Conservation (phyloP, 768 basidiomycete genomes). For the Termitomyces sp. region DNA sequence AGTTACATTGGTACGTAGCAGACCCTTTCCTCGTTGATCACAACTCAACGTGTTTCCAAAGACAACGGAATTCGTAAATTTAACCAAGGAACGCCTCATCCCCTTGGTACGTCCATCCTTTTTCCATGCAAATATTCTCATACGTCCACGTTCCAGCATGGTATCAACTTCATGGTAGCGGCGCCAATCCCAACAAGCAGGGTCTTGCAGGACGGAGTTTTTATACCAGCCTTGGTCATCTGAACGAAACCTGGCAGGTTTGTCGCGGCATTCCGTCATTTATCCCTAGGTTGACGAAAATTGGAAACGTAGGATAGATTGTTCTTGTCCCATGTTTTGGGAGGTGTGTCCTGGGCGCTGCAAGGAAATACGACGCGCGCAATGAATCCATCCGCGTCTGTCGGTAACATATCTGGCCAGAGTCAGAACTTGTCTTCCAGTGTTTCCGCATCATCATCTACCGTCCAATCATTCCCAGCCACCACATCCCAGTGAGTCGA, state of each 20-base stretch:
- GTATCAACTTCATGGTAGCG: constrained; percentile 76
- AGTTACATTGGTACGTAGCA: constrained; percentile 47
- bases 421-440: constrained; percentile 8
- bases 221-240: constrained; percentile 79
- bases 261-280: constrained; percentile 8
- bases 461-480: background rate
- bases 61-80: constrained; percentile 46
- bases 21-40: background rate
- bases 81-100: constrained; percentile 72
- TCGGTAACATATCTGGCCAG: constrained; percentile 37
- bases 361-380: constrained; percentile 67
- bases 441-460: background rate
- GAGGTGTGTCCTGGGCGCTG: constrained; percentile 71
- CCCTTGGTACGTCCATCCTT: constrained; percentile 44
- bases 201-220: constrained; percentile 65
- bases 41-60: background rate
- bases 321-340: constrained; percentile 70
- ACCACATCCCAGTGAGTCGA: constrained; percentile 5
- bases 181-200: constrained; percentile 39
- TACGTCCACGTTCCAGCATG: constrained; percentile 47
- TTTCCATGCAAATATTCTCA: background rate
- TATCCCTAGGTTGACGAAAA: constrained; percentile 1
- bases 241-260: constrained; percentile 74
- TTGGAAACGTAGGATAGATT: constrained; percentile 43
- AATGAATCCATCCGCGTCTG: constrained; percentile 53